These are phyloP conservation scores for Nannizzia gypsea DNA, from an alignment of 2,329 filamentous ascomycete genomes.

Conservation along the genomic window DNA sequence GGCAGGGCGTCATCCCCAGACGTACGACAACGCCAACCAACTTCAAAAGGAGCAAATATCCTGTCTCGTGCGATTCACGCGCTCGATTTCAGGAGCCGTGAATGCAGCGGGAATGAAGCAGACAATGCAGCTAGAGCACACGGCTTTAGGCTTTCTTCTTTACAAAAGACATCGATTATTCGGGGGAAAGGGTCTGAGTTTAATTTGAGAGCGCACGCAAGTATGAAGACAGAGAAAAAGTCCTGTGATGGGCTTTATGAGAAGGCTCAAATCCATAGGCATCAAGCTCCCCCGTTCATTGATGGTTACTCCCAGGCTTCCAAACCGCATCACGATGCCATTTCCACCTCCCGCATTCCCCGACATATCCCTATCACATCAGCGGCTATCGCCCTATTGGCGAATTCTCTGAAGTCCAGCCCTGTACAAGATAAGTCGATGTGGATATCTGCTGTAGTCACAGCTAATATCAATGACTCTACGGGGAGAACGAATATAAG, in stretches of 20 bases:
- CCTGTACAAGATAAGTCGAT: constrained; percentile 13
- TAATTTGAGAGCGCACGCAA: not conserved
- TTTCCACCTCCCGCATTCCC: constrained; percentile 4
- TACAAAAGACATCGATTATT: not conserved
- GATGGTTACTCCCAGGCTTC: constrained; percentile 5
- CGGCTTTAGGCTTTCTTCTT: not conserved
- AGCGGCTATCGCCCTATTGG: constrained; percentile 9
- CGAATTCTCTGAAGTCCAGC: constrained; percentile 11
- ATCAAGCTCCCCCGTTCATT: constrained; percentile 2
- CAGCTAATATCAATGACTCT: constrained; percentile 14
- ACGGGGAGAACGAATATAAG: not conserved
- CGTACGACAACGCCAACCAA: not conserved
- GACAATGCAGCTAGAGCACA: not conserved
- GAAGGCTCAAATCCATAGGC: not conserved
- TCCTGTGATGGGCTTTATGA: not conserved
- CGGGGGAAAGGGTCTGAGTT: not conserved
- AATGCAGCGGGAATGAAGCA: constrained; percentile 3
- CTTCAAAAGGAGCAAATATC: constrained; percentile 4
- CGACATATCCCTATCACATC: constrained; percentile 10
- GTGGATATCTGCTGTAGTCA: constrained; percentile 28
- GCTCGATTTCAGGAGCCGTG: constrained; percentile 11
- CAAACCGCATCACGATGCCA: constrained; percentile 4
- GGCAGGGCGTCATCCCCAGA: not conserved
- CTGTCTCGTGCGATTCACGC: constrained; percentile 11
- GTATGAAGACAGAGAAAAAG: not conserved